phyloP scores from a whole-genome alignment of 1,284 basidiomycete species.

The Heliocybe sulcata region DNA sequence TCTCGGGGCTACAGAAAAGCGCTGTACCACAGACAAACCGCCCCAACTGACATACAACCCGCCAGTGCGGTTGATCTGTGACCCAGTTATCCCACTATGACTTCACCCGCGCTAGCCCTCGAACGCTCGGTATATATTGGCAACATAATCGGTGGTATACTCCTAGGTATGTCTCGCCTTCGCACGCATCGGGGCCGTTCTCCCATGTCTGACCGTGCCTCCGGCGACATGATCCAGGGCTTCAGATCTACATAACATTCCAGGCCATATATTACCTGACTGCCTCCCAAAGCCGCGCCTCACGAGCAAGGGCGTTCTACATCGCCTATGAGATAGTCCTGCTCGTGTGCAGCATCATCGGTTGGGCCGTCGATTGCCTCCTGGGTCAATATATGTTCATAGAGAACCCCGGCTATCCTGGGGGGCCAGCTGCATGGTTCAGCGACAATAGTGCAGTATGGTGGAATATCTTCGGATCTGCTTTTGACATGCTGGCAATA shows the following conservation, averaged over 20 bases:
- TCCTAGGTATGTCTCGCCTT: constrained; percentile 10
- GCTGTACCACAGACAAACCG: no score
- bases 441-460: constrained; percentile 13
- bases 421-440: constrained; percentile 19
- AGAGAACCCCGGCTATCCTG: constrained; percentile 17
- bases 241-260: constrained; percentile 16
- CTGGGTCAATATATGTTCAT: constrained; percentile 21
- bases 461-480: constrained; percentile 20
- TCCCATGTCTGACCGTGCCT: constrained; percentile 3
- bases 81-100: no score
- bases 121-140: constrained; percentile 20
- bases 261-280: constrained; percentile 14
- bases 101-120: constrained; percentile 2
- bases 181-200: constrained; percentile 5
- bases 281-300: constrained; percentile 6
- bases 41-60: no score
- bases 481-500: constrained; percentile 17
- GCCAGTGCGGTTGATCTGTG: no score
- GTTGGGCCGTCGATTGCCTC: constrained; percentile 15
- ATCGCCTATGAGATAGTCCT: no score
- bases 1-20: no score
- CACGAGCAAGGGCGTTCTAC: no score
- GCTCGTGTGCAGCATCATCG: constrained; percentile 4
- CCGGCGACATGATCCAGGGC: constrained; percentile 10
- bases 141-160: constrained; percentile 17